Evolutionary conservation across 441 rosid genomes (phyloP), one percentile per base, ranked within the genome.

Genomic region (Croton laevigatus): DNA sequence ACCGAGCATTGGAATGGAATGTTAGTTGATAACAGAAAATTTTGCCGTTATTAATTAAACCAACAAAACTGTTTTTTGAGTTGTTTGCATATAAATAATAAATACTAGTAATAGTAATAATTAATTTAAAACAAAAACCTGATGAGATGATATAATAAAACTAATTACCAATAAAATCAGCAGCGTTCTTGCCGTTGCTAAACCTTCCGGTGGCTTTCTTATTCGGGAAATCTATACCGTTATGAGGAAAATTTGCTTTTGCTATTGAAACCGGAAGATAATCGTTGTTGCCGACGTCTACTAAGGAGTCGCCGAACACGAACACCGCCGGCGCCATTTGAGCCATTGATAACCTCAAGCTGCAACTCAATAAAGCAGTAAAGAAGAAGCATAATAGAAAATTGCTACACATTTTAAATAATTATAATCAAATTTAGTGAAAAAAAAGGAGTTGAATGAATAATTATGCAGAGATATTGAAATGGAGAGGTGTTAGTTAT

Each of bases 201-300:
- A 84, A 81, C 77, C 87, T 78, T 2, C 87, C 87, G 8, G 85
- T 84, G 22, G 87, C 62, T 68, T 80, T 79, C 59, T 73, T 73
- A 34, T 17, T 62, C 0, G 81, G 81, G 44, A 79, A 84, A 61
- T 84, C 87, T 55, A 84, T n/a, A n/a, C 87, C 85, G 71, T 84
- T 80, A 70, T 80, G 87, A 46, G 76, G 81, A 62, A 79, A 84
- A 69, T 84, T 59, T 4, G 87, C 85, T 49, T 81, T 84, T 12
- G 78, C 82, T 27, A 80, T 8, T 3, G 87, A 84, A 7, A 78
- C 3, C 0, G 78, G 68, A 63, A 84, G 70, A 66, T 71, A 10
- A 75, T 84, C 81, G 72, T 84, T 84, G 78, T 84, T 84, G 17
- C 87, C 87, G 1, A 81, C 87, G 70, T 84, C 87, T 0, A 81